These are phyloP conservation scores for Nymphaea colorata DNA, from an alignment of 164 flowering plant species.

Conservation along the genomic window DNA sequence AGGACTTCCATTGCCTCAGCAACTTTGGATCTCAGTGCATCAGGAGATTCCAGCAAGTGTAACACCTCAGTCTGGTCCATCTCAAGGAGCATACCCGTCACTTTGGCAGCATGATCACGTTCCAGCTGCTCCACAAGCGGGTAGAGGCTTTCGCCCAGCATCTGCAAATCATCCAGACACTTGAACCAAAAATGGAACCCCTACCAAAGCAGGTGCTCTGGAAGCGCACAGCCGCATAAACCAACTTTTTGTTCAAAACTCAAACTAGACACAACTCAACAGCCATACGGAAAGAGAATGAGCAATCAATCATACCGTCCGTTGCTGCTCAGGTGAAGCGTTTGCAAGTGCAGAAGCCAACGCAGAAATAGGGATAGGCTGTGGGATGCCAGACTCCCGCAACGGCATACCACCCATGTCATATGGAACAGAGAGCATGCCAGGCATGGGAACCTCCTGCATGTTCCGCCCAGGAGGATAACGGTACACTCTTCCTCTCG, in stretches of 20 bases:
- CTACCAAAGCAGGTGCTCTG: not conserved
- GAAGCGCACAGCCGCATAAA: no score
- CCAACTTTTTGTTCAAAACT: no score
- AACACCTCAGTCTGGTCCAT: conserved; percentile 85
- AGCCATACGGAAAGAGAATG: not conserved
- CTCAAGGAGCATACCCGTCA: conserved; percentile 82
- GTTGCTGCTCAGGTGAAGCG: conserved; percentile 67
- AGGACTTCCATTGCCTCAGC: conserved; percentile 76
- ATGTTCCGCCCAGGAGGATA: conserved; percentile 69
- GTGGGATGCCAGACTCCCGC: conserved; percentile 37
- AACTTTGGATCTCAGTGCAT: conserved; percentile 66
- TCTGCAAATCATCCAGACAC: conserved; percentile 15
- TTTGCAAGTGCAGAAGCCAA: conserved; percentile 73
- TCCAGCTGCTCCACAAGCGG: conserved; percentile 73
- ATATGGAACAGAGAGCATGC: conserved; percentile 54
- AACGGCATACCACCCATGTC: conserved; percentile 48
- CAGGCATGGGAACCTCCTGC: conserved; percentile 57
- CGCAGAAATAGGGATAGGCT: conserved; percentile 43
- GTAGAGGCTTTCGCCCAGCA: conserved; percentile 73
- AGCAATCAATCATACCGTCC: conserved; percentile 43
- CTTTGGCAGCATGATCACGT: conserved; percentile 65
- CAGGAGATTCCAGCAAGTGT: conserved; percentile 77
- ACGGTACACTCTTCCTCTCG: conserved; percentile 69
- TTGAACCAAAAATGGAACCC: not conserved
- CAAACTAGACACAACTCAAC: no score